phyloP scores from a whole-genome alignment of 2,329 filamentous ascomycete species.

The Fusarium chlamydosporum region DNA sequence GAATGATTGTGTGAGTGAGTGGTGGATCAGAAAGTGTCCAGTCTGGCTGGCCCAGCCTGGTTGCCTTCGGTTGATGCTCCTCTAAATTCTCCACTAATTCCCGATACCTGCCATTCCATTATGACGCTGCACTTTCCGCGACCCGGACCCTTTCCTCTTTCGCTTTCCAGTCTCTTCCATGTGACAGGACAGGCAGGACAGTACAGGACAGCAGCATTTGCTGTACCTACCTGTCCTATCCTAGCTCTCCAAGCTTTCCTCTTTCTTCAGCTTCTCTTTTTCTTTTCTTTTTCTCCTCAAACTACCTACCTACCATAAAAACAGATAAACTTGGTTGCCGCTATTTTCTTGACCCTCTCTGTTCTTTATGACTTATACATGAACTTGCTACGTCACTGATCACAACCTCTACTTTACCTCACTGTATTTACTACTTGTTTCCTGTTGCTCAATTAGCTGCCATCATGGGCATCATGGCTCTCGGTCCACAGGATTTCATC shows the following conservation, averaged over 20 bases:
- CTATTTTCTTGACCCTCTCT: slow-evolving; percentile 2
- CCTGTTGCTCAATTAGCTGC: slow-evolving; percentile 10
- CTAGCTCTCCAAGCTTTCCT: slow-evolving; percentile 22
- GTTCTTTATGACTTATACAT: slow-evolving; percentile 31
- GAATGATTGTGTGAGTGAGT: neutral
- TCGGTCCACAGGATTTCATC: slow-evolving; percentile 62
- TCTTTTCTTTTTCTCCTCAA: slow-evolving; percentile 12
- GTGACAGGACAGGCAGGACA: slow-evolving; percentile 35
- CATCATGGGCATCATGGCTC: slow-evolving; percentile 62
- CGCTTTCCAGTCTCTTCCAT: slow-evolving; percentile 44
- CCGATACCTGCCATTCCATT: slow-evolving; percentile 25
- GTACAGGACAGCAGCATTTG: neutral
- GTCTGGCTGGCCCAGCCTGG: neutral
- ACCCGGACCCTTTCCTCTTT: slow-evolving; percentile 34
- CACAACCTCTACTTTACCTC: slow-evolving; percentile 14
- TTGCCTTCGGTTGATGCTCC: slow-evolving; percentile 9
- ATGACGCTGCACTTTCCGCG: slow-evolving; percentile 32
- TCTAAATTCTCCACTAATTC: slow-evolving; percentile 19
- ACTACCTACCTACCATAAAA: neutral
- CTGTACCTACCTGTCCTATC: slow-evolving; percentile 5
- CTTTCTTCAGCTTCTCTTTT: slow-evolving; percentile 11
- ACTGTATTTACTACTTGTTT: slow-evolving; percentile 22
- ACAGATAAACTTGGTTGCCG: slow-evolving; percentile 1
- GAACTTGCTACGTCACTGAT: slow-evolving; percentile 43
- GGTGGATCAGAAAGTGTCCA: slow-evolving; percentile 18